phyloP scores from a whole-genome alignment of 495 filamentous ascomycete species.

The Parmelia sp. region DNA sequence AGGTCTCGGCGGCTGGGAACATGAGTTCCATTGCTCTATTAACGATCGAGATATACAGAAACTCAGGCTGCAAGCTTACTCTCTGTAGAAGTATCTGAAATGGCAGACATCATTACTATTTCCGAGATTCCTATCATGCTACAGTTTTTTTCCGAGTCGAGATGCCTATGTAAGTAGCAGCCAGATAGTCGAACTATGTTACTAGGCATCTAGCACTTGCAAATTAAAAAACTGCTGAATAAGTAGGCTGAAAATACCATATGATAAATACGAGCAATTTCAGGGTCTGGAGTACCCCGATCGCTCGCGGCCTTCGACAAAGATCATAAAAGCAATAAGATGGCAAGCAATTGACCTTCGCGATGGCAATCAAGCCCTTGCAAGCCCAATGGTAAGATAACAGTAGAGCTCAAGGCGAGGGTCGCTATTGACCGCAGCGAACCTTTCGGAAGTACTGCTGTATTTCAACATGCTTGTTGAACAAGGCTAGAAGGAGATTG shows the following conservation, averaged over 20 bases:
- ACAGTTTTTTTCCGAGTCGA: not conserved
- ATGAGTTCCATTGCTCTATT: not conserved
- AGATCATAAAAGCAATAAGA: conserved; percentile 68
- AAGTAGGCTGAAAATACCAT: conserved; percentile 85
- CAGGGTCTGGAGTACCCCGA: conserved; percentile 72
- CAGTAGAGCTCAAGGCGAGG: not conserved
- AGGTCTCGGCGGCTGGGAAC: not conserved
- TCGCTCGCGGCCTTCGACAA: conserved; percentile 84
- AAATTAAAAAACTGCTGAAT: not conserved
- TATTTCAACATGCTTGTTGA: conserved; percentile 93
- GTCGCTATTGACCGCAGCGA: not conserved
- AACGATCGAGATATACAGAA: not conserved
- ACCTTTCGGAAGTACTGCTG: conserved; percentile 30
- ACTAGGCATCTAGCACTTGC: not conserved
- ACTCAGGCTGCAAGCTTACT: not conserved
- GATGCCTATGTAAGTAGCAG: not conserved
- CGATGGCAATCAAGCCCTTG: conserved; percentile 83
- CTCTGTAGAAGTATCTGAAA: not conserved
- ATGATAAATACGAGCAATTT: conserved; percentile 77
- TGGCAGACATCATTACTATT: not conserved
- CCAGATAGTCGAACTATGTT: not conserved
- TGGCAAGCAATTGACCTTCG: conserved; percentile 81
- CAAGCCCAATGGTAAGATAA: conserved; percentile 71
- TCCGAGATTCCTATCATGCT: not conserved
- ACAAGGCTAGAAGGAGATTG: conserved; percentile 96